Conservation (phyloP, 1,139 yeast species). For the Blastobotrys apis region DNA sequence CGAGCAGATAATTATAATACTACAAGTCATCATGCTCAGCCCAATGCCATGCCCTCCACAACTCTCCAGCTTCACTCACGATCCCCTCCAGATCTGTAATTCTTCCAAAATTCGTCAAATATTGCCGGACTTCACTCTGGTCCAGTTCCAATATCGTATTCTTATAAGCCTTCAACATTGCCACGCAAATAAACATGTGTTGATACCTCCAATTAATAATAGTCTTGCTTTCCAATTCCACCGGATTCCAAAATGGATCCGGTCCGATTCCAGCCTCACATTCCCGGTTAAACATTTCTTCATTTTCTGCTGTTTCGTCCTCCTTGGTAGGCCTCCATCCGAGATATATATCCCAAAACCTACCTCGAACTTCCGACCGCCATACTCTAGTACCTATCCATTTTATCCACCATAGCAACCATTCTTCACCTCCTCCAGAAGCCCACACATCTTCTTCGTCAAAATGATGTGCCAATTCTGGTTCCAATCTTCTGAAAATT, state of each 20-base stretch:
- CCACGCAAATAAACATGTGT: conserved; percentile 69
- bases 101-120: conserved; percentile 52
- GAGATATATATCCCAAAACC: conserved; percentile 81
- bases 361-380: conserved; percentile 75
- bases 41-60: conserved; percentile 87
- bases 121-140: conserved; percentile 82
- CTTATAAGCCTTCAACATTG: conserved; percentile 76
- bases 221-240: conserved; percentile 24
- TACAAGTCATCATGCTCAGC: conserved; percentile 21
- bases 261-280: conserved; percentile 24
- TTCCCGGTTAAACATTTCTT: conserved; percentile 31
- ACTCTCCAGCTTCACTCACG: conserved; percentile 74
- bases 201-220: conserved; percentile 76
- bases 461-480: conserved; percentile 72
- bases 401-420: conserved; percentile 94
- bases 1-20: neutral
- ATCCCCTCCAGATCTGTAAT: conserved; percentile 61
- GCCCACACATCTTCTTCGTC: conserved; percentile 75
- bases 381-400: conserved; percentile 89
- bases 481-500: conserved; percentile 58
- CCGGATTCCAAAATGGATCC: conserved; percentile 36
- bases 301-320: conserved; percentile 1
- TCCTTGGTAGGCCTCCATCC: conserved; percentile 56
- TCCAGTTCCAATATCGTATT: conserved; percentile 78
- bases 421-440: conserved; percentile 66